Conservation (phyloP, 208 protist species). For the Lotmaria passim region DNA sequence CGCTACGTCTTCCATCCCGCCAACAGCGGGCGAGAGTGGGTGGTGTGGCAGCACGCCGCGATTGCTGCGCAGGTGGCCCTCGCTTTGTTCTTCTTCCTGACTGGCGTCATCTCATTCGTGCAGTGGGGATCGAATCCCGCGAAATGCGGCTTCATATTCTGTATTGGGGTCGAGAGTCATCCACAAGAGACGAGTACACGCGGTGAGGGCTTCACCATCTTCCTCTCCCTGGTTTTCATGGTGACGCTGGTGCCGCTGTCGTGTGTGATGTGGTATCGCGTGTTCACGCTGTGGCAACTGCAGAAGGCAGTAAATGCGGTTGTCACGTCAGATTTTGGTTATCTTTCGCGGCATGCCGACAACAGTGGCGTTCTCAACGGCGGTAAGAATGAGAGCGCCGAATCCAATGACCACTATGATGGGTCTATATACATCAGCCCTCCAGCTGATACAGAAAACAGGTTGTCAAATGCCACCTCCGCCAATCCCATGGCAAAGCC, state of each 20-base stretch:
- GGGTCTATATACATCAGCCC: too few species aligned
- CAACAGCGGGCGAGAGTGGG: constrained; percentile 17
- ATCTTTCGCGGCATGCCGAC: too few species aligned
- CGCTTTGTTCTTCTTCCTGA: constrained; percentile 15
- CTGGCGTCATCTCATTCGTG: constrained; percentile 12
- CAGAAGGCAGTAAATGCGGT: background rate
- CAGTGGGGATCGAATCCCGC: constrained; percentile 8
- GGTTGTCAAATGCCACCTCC: background rate
- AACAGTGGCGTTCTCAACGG: too few species aligned
- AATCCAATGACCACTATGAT: too few species aligned
- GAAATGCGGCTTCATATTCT: constrained; percentile 30
- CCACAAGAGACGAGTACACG: background rate
- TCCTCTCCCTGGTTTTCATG: constrained; percentile 19
- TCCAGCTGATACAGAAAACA: too few species aligned
- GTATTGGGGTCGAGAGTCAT: constrained; percentile 16
- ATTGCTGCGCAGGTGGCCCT: constrained; percentile 14
- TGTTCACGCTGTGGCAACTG: background rate
- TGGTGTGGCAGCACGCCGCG: constrained; percentile 17
- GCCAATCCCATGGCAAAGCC: constrained; percentile 18
- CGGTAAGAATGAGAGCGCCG: too few species aligned
- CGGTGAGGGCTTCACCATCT: constrained; percentile 2
- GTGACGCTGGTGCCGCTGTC: constrained; percentile 36
- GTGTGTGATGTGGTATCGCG: constrained; percentile 19
- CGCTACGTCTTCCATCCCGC: constrained; percentile 25
- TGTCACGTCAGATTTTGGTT: background rate